phyloP scores from a whole-genome alignment of 306 rosid genomes.

The Begonia fuchsioides region DNA sequence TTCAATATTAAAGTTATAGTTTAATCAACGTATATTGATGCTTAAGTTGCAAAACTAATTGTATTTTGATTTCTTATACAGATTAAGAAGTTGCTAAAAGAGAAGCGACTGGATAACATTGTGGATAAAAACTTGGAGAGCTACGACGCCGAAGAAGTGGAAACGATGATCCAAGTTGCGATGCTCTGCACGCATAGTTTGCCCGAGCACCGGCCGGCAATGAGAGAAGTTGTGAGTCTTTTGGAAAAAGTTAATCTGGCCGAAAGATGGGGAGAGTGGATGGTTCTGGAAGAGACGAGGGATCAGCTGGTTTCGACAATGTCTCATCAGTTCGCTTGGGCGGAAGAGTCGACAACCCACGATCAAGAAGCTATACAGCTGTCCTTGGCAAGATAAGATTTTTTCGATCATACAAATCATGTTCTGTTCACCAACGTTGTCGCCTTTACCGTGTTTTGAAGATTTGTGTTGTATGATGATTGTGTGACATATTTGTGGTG shows the following conservation, averaged over 20 bases:
- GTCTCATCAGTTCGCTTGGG: slow-evolving; percentile 66
- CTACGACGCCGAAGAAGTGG: slow-evolving; percentile 48
- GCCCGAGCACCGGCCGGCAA: slow-evolving; percentile 65
- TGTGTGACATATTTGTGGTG: too few species aligned
- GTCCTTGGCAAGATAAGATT: slow-evolving; percentile 52
- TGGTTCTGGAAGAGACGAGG: slow-evolving; percentile 47
- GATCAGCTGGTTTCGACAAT: slow-evolving; percentile 28
- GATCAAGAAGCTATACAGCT: slow-evolving; percentile 86
- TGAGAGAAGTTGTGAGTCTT: slow-evolving; percentile 56
- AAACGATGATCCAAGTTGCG: slow-evolving; percentile 56
- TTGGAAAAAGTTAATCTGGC: slow-evolving; percentile 54
- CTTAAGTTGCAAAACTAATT: neutral
- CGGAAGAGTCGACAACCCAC: slow-evolving; percentile 46
- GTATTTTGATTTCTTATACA: slow-evolving; percentile 17
- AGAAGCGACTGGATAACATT: slow-evolving; percentile 61
- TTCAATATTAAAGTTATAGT: too few species aligned
- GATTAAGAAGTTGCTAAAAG: slow-evolving; percentile 64
- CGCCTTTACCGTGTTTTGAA: too few species aligned
- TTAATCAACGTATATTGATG: too few species aligned
- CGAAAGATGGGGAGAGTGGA: slow-evolving; percentile 79
- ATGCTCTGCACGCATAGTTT: slow-evolving; percentile 60
- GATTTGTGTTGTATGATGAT: too few species aligned
- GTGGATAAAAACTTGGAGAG: slow-evolving; percentile 55
- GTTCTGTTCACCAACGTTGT: too few species aligned
- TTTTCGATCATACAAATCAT: too few species aligned